phyloP scores from a whole-genome alignment of 768 basidiomycete genomes.

The Mycena sanguinolenta region DNA sequence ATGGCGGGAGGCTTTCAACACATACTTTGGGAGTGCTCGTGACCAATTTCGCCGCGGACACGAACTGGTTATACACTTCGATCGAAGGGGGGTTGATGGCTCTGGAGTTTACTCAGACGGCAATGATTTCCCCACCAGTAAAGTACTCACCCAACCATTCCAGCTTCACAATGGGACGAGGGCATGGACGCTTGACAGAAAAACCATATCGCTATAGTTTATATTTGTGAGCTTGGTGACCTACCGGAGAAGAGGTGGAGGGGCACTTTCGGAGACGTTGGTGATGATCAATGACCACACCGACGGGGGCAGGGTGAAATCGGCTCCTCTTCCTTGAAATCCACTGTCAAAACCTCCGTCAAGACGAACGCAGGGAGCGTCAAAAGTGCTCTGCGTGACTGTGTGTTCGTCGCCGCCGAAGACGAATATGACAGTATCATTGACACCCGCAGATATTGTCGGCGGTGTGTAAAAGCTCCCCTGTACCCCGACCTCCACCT shows the following conservation, averaged over 20 bases:
- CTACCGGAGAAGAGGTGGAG: neutral
- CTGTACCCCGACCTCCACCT: constrained; percentile 56
- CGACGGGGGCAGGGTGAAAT: constrained; percentile 36
- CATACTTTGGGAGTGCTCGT: constrained; percentile 43
- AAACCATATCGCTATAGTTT: constrained; percentile 52
- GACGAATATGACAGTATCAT: constrained; percentile 55
- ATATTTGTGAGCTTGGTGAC: constrained; percentile 3
- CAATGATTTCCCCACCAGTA: neutral
- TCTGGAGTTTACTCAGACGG: constrained; percentile 35
- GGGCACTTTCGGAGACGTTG: constrained; percentile 44
- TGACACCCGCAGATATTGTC: constrained; percentile 45
- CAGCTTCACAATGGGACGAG: constrained; percentile 51
- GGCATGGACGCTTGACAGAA: constrained; percentile 53
- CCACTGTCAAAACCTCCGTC: constrained; percentile 58
- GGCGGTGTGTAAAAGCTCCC: constrained; percentile 57
- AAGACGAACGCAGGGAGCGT: constrained; percentile 54
- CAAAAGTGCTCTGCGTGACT: constrained; percentile 54
- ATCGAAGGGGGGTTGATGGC: constrained; percentile 54
- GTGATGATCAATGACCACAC: constrained; percentile 55
- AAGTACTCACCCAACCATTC: constrained; percentile 55
- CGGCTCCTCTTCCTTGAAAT: constrained; percentile 40
- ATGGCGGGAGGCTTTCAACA: constrained; percentile 8
- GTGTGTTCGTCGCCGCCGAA: constrained; percentile 55
- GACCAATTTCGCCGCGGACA: constrained; percentile 46
- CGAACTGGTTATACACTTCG: constrained; percentile 41